phyloP scores from a whole-genome alignment of 352 stramenopile genomes.

The Phytophthora brassicae region DNA sequence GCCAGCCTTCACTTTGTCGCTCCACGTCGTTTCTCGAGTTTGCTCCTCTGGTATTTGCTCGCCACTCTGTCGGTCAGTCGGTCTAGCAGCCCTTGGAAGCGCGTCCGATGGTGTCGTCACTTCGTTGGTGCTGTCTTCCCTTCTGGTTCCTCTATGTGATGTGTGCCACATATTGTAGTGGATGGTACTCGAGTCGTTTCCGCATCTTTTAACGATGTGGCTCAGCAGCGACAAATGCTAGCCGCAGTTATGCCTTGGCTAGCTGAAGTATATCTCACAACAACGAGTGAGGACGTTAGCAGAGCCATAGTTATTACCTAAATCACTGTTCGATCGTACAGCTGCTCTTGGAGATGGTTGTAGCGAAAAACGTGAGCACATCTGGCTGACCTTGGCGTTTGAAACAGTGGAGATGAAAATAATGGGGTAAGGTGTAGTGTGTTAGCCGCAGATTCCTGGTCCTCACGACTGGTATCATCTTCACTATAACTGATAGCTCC shows the following conservation, averaged over 20 bases:
- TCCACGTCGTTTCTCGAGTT: too few species aligned
- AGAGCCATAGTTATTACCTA: constrained; percentile 34
- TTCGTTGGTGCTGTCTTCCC: too few species aligned
- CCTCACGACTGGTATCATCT: neutral
- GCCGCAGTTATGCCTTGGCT: constrained; percentile 54
- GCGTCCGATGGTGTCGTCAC: too few species aligned
- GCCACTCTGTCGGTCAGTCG: too few species aligned
- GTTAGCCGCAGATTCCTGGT: constrained; percentile 13
- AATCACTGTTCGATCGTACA: constrained; percentile 60
- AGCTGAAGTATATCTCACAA: constrained; percentile 36
- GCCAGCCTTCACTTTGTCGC: too few species aligned
- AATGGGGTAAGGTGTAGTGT: too few species aligned
- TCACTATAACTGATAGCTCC: constrained; percentile 18
- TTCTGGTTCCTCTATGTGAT: too few species aligned
- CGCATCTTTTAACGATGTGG: constrained; percentile 24
- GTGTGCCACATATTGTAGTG: too few species aligned
- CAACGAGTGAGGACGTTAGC: neutral
- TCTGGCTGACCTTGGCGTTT: constrained; percentile 66
- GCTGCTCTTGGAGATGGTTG: constrained; percentile 39
- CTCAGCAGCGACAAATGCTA: constrained; percentile 60
- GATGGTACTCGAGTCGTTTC: too few species aligned
- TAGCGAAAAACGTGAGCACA: constrained; percentile 58
- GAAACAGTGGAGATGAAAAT: constrained; percentile 16
- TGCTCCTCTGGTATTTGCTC: too few species aligned
- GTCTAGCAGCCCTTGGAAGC: too few species aligned